Conservation (phyloP, 1,284 basidiomycete genomes). For the Somion occarium region DNA sequence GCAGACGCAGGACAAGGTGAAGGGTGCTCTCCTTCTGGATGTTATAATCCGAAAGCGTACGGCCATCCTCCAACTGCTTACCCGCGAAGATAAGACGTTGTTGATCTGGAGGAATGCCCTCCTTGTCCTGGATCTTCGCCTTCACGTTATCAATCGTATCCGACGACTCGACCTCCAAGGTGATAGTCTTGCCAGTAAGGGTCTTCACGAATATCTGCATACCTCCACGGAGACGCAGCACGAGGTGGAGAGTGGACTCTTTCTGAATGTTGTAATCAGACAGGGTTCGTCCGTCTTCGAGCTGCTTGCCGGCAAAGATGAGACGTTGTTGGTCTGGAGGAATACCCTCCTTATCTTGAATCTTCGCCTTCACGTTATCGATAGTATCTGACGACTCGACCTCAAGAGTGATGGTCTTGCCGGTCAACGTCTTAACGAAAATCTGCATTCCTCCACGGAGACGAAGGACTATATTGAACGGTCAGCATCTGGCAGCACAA, state of each 20-base stretch:
- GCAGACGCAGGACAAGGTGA: conserved; percentile 20
- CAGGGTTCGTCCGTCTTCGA: conserved; percentile 73
- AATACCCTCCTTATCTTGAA: conserved; percentile 82
- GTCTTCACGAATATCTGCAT: conserved; percentile 72
- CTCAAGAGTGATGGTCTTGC: conserved; percentile 47
- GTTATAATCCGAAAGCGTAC: conserved; percentile 43
- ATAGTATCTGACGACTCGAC: conserved; percentile 87
- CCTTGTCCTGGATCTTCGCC: conserved; percentile 76
- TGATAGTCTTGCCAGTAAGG: conserved; percentile 78
- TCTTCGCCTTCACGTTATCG: conserved; percentile 85
- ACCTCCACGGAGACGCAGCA: conserved; percentile 46
- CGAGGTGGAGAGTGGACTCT: conserved; percentile 58
- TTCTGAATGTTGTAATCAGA: conserved; percentile 80
- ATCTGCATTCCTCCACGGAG: conserved; percentile 73
- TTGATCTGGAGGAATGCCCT: conserved; percentile 68
- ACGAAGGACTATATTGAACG: conserved; percentile 43
- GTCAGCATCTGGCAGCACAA: not conserved
- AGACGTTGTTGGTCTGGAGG: conserved; percentile 83
- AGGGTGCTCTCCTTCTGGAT: conserved; percentile 29
- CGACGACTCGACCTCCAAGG: conserved; percentile 72
- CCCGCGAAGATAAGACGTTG: conserved; percentile 76
- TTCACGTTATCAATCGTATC: conserved; percentile 76
- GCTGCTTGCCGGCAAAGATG: conserved; percentile 82
- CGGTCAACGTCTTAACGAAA: conserved; percentile 67
- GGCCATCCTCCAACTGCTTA: conserved; percentile 68